phyloP scores from a whole-genome alignment of 257 asterid species.

The Jacaranda mimosifolia region DNA sequence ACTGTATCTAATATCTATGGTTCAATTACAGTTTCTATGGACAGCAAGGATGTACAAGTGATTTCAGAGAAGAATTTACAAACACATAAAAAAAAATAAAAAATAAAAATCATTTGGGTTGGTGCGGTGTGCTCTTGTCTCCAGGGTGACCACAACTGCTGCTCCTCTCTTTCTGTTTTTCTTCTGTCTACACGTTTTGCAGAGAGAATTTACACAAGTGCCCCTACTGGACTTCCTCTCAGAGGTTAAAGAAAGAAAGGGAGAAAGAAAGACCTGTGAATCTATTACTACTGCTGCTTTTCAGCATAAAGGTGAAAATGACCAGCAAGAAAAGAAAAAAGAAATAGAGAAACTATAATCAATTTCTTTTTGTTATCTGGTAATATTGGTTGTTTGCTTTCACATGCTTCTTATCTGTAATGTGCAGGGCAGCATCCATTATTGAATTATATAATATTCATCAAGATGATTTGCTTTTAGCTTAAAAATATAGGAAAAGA shows the following conservation, averaged over 20 bases:
- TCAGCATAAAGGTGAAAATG: conserved; percentile 32
- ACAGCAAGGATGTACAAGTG: conserved; percentile 27
- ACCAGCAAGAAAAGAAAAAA: conserved; percentile 25
- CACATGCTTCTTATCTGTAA: conserved; percentile 11
- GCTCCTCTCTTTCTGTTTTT: not conserved
- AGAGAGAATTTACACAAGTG: conserved; percentile 26
- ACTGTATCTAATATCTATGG: conserved; percentile 32
- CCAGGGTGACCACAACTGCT: conserved; percentile 32
- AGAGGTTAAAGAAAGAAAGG: conserved; percentile 10
- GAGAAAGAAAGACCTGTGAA: conserved; percentile 28
- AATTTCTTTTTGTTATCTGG: not conserved
- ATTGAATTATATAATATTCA: not conserved
- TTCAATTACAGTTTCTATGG: conserved; percentile 23
- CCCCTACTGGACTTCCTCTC: conserved; percentile 34
- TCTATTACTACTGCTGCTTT: conserved; percentile 24
- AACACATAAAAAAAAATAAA: not conserved
- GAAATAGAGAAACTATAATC: conserved; percentile 10
- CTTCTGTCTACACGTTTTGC: not conserved
- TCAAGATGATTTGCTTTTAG: not conserved
- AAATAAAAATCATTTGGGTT: conserved; percentile 22
- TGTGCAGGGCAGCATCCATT: not conserved
- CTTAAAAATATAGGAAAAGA: not conserved
- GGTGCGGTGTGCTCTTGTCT: conserved; percentile 26
- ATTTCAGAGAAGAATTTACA: conserved; percentile 27
- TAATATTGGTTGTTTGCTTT: not conserved